Conservation (phyloP, 2,329 filamentous ascomycete genomes). For the Colletotrichum nymphaeae region DNA sequence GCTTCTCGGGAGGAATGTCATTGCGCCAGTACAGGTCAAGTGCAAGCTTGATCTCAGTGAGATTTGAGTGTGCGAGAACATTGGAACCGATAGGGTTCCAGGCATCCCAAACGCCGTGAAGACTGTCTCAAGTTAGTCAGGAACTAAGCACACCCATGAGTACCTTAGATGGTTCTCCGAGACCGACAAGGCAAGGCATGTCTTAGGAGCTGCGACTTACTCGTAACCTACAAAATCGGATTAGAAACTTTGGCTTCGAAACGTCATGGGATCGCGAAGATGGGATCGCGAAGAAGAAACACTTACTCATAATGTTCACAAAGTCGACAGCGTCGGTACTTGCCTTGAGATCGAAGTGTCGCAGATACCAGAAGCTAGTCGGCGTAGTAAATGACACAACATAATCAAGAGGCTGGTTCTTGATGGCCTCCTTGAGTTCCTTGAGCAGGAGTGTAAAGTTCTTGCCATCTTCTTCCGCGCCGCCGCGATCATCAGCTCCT, state of each 20-base stretch:
- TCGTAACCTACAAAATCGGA: too few relatives aligned
- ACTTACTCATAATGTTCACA: too few relatives aligned
- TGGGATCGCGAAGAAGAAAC: too few relatives aligned
- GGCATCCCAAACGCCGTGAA: slow-evolving; percentile 42
- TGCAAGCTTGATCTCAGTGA: slow-evolving; percentile 25
- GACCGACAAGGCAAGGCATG: not conserved
- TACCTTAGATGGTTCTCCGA: slow-evolving; percentile 34
- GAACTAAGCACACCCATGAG: too few relatives aligned
- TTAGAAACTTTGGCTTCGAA: too few relatives aligned
- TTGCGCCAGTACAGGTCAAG: not conserved
- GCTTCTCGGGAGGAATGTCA: slow-evolving; percentile 49
- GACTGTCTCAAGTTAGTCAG: not conserved
- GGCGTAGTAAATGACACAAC: too few relatives aligned
- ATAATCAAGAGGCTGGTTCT: too few relatives aligned
- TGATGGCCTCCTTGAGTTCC: slow-evolving; percentile 23
- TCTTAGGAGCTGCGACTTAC: too few relatives aligned
- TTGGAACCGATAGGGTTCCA: slow-evolving; percentile 25
- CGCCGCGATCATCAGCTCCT: slow-evolving; percentile 50
- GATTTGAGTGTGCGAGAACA: slow-evolving; percentile 16
- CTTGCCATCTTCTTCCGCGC: slow-evolving; percentile 46
- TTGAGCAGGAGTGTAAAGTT: slow-evolving; percentile 44
- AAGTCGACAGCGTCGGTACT: too few relatives aligned
- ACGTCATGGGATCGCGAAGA: too few relatives aligned
- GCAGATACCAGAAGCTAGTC: too few relatives aligned
- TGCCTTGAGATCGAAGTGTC: too few relatives aligned